Evolutionary conservation across 352 stramenopile genomes (phyloP).

Genomic region (Phytophthora foliorum): DNA sequence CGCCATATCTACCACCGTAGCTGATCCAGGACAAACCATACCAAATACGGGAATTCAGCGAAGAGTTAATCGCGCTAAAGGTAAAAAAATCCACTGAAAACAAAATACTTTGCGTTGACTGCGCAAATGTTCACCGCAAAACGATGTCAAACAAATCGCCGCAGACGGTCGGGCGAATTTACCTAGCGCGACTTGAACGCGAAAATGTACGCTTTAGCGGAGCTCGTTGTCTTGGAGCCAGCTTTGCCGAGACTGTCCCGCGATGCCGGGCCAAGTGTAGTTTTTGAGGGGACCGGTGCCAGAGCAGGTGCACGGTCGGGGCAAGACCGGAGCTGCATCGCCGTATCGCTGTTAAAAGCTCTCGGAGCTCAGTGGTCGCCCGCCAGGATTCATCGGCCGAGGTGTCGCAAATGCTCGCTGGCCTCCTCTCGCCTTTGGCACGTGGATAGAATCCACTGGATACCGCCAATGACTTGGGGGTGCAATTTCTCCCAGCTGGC

Average conservation of each 20-base stretch:
- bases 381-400: conserved; percentile 20
- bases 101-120: neutral
- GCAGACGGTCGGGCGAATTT: neutral
- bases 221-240: conserved; percentile 11
- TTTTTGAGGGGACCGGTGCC: conserved; percentile 31
- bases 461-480: conserved; percentile 9
- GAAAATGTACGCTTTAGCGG: conserved; percentile 5
- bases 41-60: too few relatives aligned
- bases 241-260: conserved; percentile 3
- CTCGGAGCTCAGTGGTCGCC: conserved; percentile 7
- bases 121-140: neutral
- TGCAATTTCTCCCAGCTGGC: conserved; percentile 9
- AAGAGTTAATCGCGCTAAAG: too few relatives aligned
- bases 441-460: neutral
- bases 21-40: neutral
- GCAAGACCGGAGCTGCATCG: conserved; percentile 26
- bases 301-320: conserved; percentile 28
- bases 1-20: neutral
- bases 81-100: too few relatives aligned
- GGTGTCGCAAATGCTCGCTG: conserved; percentile 27
- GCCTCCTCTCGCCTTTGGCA: conserved; percentile 4
- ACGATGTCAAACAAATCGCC: neutral
- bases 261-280: conserved; percentile 33
- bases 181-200: neutral
- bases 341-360: conserved; percentile 24